Base-by-base conservation (phyloP, 352 stramenopile genomes). In the Globisporangium megalacanthum region DNA sequence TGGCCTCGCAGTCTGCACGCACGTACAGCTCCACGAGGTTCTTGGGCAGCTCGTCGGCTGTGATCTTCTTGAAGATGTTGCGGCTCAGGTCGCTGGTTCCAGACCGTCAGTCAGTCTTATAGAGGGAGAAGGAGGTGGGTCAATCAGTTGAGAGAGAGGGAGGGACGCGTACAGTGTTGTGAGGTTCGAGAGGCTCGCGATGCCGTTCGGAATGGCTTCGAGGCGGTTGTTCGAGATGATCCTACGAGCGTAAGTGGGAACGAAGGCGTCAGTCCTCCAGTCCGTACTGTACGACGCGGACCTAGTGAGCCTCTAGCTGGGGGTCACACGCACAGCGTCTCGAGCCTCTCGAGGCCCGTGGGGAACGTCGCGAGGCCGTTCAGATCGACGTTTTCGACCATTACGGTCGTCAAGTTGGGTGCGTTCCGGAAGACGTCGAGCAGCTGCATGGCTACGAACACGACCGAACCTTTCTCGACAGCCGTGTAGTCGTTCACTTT, bases 311-410 rank as follows among this genome's bases (percentile, higher is more conserved):
- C 25, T 1, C 25, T 29, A 4, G 25, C 25, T 29, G 25, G n/a
- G 14, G 13, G 20, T 13, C 7, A 6, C 3, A 66, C 68, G 17
- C 54, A 79, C 70, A 79, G 53, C 3, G 39, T 62, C 25, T 70
- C 51, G 55, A 79, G 63, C 47, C 66, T 64, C 0, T 61, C 41
- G 3, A 79, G 57, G 36, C 44, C 44, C 0, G 58, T 22, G 0
- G 70, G 70, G 46, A 79, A 66, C 20, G 15, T 61, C 25, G 46
- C 13, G 46, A 79, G 65, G 7, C 39, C 36, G 31, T 63, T 61
- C 14, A 79, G 52, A 41, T 76, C 66, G 54, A 79, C 17, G 60
- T 79, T 79, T 51, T 79, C 70, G 19, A 79, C 42, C 46, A 73
- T 66, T 17, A 79, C 47, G 5, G 57, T 65, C 50, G 65, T 69